Base-by-base conservation (phyloP, 1,284 basidiomycete genomes). In the Chiua sp. region DNA sequence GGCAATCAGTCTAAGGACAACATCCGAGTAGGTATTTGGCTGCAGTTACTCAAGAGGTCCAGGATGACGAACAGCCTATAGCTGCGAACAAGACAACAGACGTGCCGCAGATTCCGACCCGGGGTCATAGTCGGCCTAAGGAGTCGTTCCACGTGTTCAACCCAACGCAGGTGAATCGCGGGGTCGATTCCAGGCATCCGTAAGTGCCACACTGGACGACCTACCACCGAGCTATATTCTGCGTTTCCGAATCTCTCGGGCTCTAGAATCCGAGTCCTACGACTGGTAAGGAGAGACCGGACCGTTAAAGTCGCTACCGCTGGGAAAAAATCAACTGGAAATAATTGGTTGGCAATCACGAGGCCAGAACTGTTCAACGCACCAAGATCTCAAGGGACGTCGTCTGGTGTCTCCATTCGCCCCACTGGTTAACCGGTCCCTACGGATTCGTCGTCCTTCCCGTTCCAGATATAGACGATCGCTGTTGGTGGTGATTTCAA, bases 151-250 rank as follows among this genome's bases (percentile, higher is more conserved):
- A 37, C 18, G 28, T 20, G 4, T 4, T 18, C 3, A 47, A 4
- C 18, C 15, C 8, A 3, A 26, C 11, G 20, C 13, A 50, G 23
- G 10, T 47, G 52, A 15, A 26, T 13, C 28, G 46, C 30, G 44
- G 1, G 6, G 26, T 7, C 18, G 18, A 4, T 18, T 4, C 26
- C 28, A n/a, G n/a, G 5, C 0, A 37, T 7, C 23, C 5, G 39
- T 16, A 23, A 47, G 7, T 12, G 28, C 33, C 22, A 48, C 28
- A 39, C 48, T 16, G 42, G 10, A 26, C 6, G 23, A 11, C 20
- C 22, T 35, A 0, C 48, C 56, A 26, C 58, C 67, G 0, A 56
- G 56, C 7, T 67, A 52, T 32, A 18, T 65, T 35, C 65, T 46
- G 1, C 39, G 51, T 18, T 23, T 15, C 10, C 33, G 30, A 18